Percentiles rank a stretch among this genome's conserved stretches.
These are phyloP conservation scores for Corchorus capsularis DNA, from an alignment of 345 rosid species.

Conservation along the genomic window DNA sequence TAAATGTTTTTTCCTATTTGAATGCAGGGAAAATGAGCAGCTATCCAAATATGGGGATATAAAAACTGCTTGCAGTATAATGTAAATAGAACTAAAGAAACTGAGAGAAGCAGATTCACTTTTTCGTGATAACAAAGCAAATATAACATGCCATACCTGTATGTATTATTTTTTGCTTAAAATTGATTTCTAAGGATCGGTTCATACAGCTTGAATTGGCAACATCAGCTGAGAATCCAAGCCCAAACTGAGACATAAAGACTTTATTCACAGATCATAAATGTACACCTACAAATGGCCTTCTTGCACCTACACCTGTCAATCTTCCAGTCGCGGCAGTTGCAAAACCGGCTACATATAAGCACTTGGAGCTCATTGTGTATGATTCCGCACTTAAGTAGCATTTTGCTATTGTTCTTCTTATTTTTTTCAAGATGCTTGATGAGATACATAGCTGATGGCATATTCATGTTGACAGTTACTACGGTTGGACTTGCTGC, in stretches of 20 bases:
- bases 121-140: constrained; percentile 55
- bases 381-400: constrained; percentile 31
- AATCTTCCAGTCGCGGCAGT: constrained; percentile 61
- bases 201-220: constrained; percentile 80
- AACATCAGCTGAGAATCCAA: constrained; percentile 86
- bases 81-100: constrained; percentile 69
- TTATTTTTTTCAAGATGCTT: no score
- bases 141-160: not conserved
- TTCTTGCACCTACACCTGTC: constrained; percentile 62
- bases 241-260: constrained; percentile 82
- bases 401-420: not conserved
- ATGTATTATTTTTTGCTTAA: not conserved
- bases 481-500: no score
- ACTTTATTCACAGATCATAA: constrained; percentile 77
- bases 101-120: constrained; percentile 78
- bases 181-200: constrained; percentile 10
- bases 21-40: constrained; percentile 70
- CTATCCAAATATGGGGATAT: constrained; percentile 74
- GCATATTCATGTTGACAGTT: no score
- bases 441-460: no score
- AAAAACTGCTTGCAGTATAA: constrained; percentile 64
- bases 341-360: constrained; percentile 54
- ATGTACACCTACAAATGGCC: constrained; percentile 68
- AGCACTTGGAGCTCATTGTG: constrained; percentile 59
- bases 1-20: not conserved